Conservation (phyloP, 768 basidiomycete species). For the Trametes cubensis region DNA sequence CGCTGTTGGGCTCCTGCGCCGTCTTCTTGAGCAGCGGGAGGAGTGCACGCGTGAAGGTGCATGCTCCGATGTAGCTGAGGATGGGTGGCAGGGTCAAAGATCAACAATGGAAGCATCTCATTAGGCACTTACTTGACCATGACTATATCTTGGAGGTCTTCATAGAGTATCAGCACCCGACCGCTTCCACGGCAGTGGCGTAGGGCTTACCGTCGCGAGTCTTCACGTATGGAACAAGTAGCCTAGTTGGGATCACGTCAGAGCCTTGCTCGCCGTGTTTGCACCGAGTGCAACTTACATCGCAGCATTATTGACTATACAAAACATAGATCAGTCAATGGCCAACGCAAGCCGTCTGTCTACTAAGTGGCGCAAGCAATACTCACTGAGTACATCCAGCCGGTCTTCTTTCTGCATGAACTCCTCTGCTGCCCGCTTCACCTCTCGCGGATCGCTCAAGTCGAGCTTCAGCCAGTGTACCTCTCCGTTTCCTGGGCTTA, state of each 20-base stretch:
- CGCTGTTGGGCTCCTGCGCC: conserved; percentile 30
- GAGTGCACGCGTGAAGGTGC: conserved; percentile 34
- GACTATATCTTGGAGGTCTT: conserved; percentile 38
- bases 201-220: conserved; percentile 14
- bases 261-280: not conserved
- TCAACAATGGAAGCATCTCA: not conserved
- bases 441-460: conserved; percentile 49
- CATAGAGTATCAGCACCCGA: not conserved
- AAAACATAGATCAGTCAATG: not conserved
- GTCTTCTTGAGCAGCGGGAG: conserved; percentile 37
- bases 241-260: conserved; percentile 18
- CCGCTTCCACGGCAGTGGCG: not conserved
- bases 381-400: conserved; percentile 57
- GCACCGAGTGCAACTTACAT: conserved; percentile 36
- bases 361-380: not conserved
- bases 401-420: conserved; percentile 53
- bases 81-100: not conserved
- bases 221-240: conserved; percentile 25
- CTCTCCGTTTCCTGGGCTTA: conserved; percentile 48
- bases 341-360: too few relatives aligned
- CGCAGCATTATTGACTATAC: conserved; percentile 56
- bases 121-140: conserved; percentile 43
- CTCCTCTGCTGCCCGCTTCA: conserved; percentile 51
- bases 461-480: conserved; percentile 56
- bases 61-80: conserved; percentile 34